Conservation (phyloP, 441 rosid species). For the Aquilaria agallochum region DNA sequence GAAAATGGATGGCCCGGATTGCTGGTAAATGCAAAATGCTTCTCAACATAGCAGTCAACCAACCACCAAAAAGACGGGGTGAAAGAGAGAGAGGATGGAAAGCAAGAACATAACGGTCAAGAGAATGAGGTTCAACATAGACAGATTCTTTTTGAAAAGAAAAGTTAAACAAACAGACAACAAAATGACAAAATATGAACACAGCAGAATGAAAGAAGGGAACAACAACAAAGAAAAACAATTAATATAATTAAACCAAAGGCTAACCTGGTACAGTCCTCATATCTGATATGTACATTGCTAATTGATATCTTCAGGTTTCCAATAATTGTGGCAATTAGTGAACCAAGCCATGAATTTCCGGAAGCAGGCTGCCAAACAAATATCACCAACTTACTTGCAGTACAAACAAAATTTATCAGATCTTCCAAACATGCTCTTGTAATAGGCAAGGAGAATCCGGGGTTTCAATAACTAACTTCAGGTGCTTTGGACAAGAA, state of each 20-base stretch:
- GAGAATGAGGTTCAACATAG: constrained; percentile 1
- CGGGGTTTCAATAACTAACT: too few species aligned
- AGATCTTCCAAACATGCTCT: constrained; percentile 7
- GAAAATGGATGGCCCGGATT: constrained; percentile 87
- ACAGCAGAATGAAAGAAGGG: constrained; percentile 2
- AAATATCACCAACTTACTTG: constrained; percentile 11
- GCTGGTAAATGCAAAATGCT: constrained; percentile 39
- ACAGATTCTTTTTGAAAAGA: background rate
- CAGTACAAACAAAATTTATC: constrained; percentile 5
- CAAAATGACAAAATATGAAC: constrained; percentile 5
- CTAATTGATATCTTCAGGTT: constrained; percentile 94
- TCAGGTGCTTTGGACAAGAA: too few species aligned
- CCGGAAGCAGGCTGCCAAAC: constrained; percentile 68
- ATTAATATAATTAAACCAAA: constrained; percentile 9
- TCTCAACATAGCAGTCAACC: constrained; percentile 3
- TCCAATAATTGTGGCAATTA: constrained; percentile 92
- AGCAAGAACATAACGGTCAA: constrained; percentile 9
- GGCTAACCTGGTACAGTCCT: constrained; percentile 81
- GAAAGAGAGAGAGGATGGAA: constrained; percentile 2
- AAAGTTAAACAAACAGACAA: background rate
- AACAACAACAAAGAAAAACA: constrained; percentile 14
- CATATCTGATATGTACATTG: constrained; percentile 98
- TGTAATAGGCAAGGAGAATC: background rate
- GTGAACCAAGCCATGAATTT: constrained; percentile 94
- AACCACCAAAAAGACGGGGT: constrained; percentile 17